Evolutionary conservation across 2,329 filamentous ascomycete genomes (phyloP).

Genomic region (Clarireedia monteithiana): DNA sequence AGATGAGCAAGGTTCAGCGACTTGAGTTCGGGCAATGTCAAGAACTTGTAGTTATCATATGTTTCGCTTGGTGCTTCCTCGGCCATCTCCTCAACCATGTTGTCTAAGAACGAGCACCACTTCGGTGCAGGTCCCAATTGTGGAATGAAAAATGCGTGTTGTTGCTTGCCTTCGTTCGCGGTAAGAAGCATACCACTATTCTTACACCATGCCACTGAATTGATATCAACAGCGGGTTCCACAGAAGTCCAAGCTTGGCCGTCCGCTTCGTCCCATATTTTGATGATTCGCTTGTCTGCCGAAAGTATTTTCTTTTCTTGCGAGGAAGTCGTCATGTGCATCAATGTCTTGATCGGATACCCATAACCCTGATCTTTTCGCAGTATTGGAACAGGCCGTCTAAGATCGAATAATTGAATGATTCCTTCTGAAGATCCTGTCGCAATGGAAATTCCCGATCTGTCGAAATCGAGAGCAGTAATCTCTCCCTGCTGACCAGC

Average conservation of each 20-base stretch:
- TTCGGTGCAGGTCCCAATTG: conserved; percentile 86
- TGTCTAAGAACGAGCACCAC: conserved; percentile 96
- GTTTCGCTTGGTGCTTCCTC: conserved; percentile 71
- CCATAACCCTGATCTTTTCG: conserved; percentile 96
- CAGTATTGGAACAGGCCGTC: conserved; percentile 75
- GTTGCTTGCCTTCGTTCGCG: conserved; percentile 91
- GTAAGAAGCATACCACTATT: conserved; percentile 93
- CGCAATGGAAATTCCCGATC: conserved; percentile 75
- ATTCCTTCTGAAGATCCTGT: conserved; percentile 84
- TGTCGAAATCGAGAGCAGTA: conserved; percentile 80
- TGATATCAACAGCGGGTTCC: conserved; percentile 89
- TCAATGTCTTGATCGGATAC: conserved; percentile 80
- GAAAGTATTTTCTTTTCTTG: conserved; percentile 84
- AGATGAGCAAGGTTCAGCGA: conserved; percentile 81
- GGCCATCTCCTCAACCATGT: conserved; percentile 97
- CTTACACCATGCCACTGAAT: conserved; percentile 87
- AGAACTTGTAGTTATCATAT: conserved; percentile 99
- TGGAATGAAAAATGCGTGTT: conserved; percentile 92
- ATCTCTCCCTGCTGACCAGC: conserved; percentile 63
- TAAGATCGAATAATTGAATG: conserved; percentile 84
- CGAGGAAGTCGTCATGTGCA: conserved; percentile 61
- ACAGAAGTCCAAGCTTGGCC: conserved; percentile 92
- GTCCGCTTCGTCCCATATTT: conserved; percentile 81
- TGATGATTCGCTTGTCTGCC: conserved; percentile 92
- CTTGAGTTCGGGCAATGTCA: conserved; percentile 79